Evolutionary conservation across 495 filamentous ascomycete species (phyloP), one percentile per base, ranked within the genome.

Genomic region (Pyronema omphalodes): DNA sequence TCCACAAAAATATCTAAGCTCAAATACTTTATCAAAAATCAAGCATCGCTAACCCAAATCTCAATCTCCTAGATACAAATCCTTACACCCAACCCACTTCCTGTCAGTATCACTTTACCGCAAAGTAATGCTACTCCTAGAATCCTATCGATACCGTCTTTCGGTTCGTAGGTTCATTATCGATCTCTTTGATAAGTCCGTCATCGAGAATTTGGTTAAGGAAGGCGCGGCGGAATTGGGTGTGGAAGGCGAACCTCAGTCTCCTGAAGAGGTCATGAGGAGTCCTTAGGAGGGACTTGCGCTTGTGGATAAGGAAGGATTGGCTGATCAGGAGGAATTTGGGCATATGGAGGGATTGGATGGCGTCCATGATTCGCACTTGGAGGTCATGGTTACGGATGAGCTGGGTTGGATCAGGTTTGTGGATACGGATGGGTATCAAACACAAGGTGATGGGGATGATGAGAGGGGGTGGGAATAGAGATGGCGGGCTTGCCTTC

Each of bases 141-240:
- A 94, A 69, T 80, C 77, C 49, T 87, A 94, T 57, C 85, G 91
- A 61, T 96, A 86, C 67, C 77, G 89, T 34, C 73, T 96, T 18
- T 79, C 78, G 6, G 80, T 86, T 47, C 81, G 89, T 41, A 82
- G 85, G 41, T 88, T 93, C 67, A 80, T 94, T 36, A 79, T 95
- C 48, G 88, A 95, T 65, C 70, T 96, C 19, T 98, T 96, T 66
- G 89, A 96, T 58, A 88, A 86, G 68, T 78, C 74, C 37, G 85
- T 96, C 29, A 71, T 96, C 67, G 72, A 86, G 58, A 76, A 78
- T 41, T 84, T 95, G 52, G 81, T 96, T 54, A 53, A 40, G n/a
- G 59, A 56, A 9, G 61, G 57, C 35, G 44, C 43, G 51, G 45
- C 54, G 43, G 60, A 64, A 15, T 29, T 29, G 23, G 23, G 23